Conservation (phyloP, 495 filamentous ascomycete genomes). For the Neurospora sp. region DNA sequence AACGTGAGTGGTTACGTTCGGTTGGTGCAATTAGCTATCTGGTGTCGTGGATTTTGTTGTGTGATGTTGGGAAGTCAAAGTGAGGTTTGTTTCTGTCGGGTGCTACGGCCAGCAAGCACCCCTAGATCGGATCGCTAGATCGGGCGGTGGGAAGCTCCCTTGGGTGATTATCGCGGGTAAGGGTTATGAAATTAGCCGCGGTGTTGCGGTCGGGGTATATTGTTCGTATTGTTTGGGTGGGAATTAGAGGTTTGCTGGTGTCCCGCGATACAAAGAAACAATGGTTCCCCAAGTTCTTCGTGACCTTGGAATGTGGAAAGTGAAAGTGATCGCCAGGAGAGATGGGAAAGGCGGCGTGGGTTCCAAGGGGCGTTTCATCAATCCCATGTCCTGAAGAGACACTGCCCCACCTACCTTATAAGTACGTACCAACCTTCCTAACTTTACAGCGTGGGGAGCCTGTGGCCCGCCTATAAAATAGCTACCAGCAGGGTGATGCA, state of each 20-base stretch:
- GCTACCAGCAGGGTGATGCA: not conserved
- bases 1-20: not conserved
- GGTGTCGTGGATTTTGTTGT: not conserved
- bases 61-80: not conserved
- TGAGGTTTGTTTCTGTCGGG: not conserved
- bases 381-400: not conserved
- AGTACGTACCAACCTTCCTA: not conserved
- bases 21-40: not conserved
- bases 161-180: not conserved
- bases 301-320: not conserved
- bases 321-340: not conserved
- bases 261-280: not conserved
- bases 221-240: not conserved
- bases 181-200: not conserved
- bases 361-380: not conserved
- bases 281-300: not conserved
- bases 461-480: not conserved
- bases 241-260: not conserved
- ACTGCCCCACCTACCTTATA: not conserved
- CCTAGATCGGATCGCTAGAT: not conserved
- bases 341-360: constrained; percentile 1
- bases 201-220: not conserved
- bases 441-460: not conserved
- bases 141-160: not conserved
- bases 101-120: not conserved